phyloP scores from a whole-genome alignment of 83 land plant species.

The Thuja plicata region DNA sequence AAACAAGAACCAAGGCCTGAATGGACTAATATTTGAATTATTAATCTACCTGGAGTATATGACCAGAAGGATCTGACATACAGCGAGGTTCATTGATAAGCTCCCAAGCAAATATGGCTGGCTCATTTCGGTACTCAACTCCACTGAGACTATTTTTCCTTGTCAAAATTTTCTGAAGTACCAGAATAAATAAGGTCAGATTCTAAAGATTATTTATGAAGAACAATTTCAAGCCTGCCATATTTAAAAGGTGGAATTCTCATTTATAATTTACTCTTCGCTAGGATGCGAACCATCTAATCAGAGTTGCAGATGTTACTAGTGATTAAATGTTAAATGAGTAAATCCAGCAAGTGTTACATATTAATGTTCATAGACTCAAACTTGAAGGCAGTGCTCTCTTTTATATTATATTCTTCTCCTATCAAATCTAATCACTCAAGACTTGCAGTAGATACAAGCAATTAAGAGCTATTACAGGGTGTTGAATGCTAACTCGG shows the following conservation, averaged over 20 bases:
- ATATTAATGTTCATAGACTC: background rate
- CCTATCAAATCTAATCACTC: background rate
- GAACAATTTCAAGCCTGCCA: background rate
- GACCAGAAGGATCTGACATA: slow-evolving; percentile 40
- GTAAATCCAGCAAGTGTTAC: background rate
- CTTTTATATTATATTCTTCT: background rate
- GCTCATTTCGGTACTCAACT: slow-evolving; percentile 47
- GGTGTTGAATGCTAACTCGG: background rate
- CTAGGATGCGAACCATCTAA: background rate
- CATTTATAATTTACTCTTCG: background rate
- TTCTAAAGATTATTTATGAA: background rate
- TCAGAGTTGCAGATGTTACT: background rate
- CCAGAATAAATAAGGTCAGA: slow-evolving; percentile 4
- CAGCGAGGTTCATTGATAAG: slow-evolving; percentile 67
- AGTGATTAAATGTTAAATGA: background rate
- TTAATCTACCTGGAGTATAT: slow-evolving; percentile 43
- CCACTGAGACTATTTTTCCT: slow-evolving; percentile 50
- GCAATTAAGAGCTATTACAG: background rate
- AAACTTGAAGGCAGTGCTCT: background rate
- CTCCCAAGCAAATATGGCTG: slow-evolving; percentile 66
- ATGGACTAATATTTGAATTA: background rate
- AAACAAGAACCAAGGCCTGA: background rate
- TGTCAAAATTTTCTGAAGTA: slow-evolving; percentile 33
- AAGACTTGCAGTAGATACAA: background rate
- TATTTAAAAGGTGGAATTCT: background rate